Conservation (phyloP, 768 basidiomycete genomes). For the Russula sp. region DNA sequence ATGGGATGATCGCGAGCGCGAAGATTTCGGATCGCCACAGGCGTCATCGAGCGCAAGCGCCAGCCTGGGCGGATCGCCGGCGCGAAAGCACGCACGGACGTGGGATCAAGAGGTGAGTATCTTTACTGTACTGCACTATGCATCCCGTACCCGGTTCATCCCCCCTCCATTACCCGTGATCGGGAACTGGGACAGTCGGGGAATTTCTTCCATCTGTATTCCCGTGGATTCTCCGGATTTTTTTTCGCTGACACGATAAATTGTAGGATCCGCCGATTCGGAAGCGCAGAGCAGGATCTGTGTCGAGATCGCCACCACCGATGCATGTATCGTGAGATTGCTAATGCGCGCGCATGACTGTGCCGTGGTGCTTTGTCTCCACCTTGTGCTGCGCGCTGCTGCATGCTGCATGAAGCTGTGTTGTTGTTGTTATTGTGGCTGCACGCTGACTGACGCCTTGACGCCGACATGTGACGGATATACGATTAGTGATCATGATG, state of each 20-base stretch:
- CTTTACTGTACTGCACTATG: no score
- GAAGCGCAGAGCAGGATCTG: slow-evolving; percentile 21
- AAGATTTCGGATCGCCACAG: slow-evolving; percentile 24
- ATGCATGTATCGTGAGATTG: slow-evolving; percentile 15
- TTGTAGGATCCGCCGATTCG: slow-evolving; percentile 23
- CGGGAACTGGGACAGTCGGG: not conserved
- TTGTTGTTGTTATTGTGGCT: not conserved
- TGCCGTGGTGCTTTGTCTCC: no score
- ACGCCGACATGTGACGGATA: slow-evolving; percentile 12
- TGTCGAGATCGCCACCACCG: slow-evolving; percentile 21
- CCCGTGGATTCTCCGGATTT: not conserved
- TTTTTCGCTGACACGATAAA: not conserved
- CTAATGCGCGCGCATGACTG: not conserved
- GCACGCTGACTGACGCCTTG: slow-evolving; percentile 1
- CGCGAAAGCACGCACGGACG: slow-evolving; percentile 28
- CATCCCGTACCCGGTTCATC: not conserved
- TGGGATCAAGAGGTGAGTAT: slow-evolving; percentile 28
- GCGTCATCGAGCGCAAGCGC: slow-evolving; percentile 26
- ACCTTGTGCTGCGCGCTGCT: no score
- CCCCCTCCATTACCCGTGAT: not conserved
- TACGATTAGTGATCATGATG: slow-evolving; percentile 13
- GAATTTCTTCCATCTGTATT: not conserved
- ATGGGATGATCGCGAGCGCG: slow-evolving; percentile 29
- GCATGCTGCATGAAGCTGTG: not conserved
- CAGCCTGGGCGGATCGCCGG: slow-evolving; percentile 22